Conservation (phyloP, 192 early-diverging fungal species). For the Coemansia sp. region DNA sequence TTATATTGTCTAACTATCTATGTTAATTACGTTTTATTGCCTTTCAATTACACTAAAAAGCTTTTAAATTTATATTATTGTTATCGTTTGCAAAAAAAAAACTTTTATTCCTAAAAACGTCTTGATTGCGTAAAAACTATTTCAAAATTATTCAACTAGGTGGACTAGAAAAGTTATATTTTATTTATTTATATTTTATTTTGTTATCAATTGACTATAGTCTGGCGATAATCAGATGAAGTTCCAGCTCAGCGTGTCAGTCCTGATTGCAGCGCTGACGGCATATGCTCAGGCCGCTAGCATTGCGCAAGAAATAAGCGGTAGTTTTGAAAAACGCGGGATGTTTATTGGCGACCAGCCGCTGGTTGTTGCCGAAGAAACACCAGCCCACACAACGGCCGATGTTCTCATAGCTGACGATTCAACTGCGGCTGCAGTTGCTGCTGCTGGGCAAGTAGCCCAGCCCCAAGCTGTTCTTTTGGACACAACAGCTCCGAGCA, state of each 20-base stretch:
- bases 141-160: no score
- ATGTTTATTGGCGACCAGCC: slow-evolving; percentile 27
- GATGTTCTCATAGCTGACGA: slow-evolving; percentile 17
- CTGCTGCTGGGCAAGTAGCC: slow-evolving; percentile 8
- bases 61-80: no score
- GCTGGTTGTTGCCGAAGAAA: slow-evolving; percentile 20
- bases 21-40: neutral
- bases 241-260: slow-evolving; percentile 34
- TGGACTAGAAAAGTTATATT: no score
- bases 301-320: neutral
- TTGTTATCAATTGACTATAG: neutral
- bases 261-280: slow-evolving; percentile 33
- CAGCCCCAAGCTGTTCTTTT: slow-evolving; percentile 25
- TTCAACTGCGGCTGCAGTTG: neutral
- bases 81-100: no score
- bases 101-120: no score
- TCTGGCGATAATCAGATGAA: slow-evolving; percentile 23
- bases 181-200: neutral
- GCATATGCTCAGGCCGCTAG: slow-evolving; percentile 20
- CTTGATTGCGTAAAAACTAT: no score
- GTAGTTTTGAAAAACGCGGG: slow-evolving; percentile 18
- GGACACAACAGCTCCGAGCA: slow-evolving; percentile 11
- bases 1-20: neutral
- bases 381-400: slow-evolving; percentile 9
- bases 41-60: no score